Evolutionary conservation across 2,329 filamentous ascomycete genomes (phyloP).

Genomic region (Teratosphaeria zuluensis): DNA sequence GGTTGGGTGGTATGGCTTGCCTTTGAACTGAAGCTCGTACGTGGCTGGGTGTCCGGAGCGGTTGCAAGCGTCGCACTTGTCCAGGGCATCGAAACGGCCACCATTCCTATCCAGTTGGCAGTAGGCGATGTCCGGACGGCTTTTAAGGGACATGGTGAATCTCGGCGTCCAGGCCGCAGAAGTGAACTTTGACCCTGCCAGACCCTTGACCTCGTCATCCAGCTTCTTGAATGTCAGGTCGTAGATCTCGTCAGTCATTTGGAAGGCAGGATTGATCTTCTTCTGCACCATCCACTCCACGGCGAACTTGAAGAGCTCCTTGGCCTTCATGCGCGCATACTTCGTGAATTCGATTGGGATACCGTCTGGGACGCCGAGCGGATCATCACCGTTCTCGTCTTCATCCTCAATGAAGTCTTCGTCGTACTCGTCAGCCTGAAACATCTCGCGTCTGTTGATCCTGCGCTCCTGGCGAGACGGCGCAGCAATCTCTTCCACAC

Average conservation of each 20-base stretch:
- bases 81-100: slow-evolving; percentile 24
- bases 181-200: slow-evolving; percentile 60
- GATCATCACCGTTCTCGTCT: slow-evolving; percentile 46
- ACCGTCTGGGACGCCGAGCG: slow-evolving; percentile 48
- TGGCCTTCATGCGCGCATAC: slow-evolving; percentile 55
- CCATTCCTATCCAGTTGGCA: slow-evolving; percentile 32
- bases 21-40: slow-evolving; percentile 52
- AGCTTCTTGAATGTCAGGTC: slow-evolving; percentile 59
- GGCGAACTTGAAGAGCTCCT: slow-evolving; percentile 63
- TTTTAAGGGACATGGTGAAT: slow-evolving; percentile 57
- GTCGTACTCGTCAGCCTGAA: slow-evolving; percentile 45
- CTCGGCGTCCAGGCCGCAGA: slow-evolving; percentile 60
- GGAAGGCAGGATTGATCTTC: slow-evolving; percentile 63
- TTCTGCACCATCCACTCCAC: slow-evolving; percentile 77
- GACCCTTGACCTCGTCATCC: slow-evolving; percentile 58
- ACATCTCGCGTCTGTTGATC: slow-evolving; percentile 29
- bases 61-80: slow-evolving; percentile 62
- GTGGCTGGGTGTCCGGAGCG: slow-evolving; percentile 58
- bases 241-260: slow-evolving; percentile 55
- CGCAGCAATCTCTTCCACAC: slow-evolving; percentile 43
- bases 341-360: slow-evolving; percentile 59
- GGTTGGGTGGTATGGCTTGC: slow-evolving; percentile 55
- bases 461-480: slow-evolving; percentile 7
- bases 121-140: slow-evolving; percentile 52
- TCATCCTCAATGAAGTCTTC: slow-evolving; percentile 51